Base-by-base conservation (phyloP, 108 stramenopile species). In the Pseudonitzschia pungens region DNA sequence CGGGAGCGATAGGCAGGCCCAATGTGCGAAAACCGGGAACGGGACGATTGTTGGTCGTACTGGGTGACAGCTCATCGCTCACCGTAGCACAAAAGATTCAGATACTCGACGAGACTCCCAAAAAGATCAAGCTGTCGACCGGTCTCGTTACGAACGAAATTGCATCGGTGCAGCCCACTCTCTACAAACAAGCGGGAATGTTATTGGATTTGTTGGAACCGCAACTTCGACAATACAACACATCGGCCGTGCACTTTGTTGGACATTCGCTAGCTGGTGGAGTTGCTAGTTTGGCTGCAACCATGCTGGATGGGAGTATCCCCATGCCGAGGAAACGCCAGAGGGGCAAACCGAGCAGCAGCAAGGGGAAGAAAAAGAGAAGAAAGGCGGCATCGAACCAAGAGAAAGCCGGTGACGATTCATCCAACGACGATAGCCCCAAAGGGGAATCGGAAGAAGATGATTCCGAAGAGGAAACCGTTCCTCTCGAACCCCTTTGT, bases 181-280 rank as follows among this genome's bases (percentile, higher is more conserved):
- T 94, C 56, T 91, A 88, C 63, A 69, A 75, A 32, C 68, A 86
- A 26, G 90, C 93, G 36, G 84, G 84, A 0, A 44, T 75, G 18
- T 22, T 94, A 21, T 65, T 93, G 16, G 50, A 76, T 48, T 36
- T 76, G 1, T 27, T 76, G 18, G 83, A 86, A 63, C 82, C 78
- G 4, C 36, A 57, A 33, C 15, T 79, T 24, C 77, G 73, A 36
- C 51, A 76, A 1, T 71, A 77, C 52, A 74, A 74, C 42, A 43
- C 54, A 0, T 74, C 84, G 14, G 93, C 91, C 27, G 78, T 92
- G 68, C 93, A 94, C 60, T 81, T 94, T 79, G 89, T 94, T 27
- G 93, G 93, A 4, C 81, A 85, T 65, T 90, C 90, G 1, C 71
- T 94, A 68, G 83, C 89, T 6, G 91, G 88, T 26, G 88, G 88